These are phyloP conservation scores for Stachybotrys echinatus DNA, from an alignment of 2,329 filamentous ascomycete species.

Conservation along the genomic window DNA sequence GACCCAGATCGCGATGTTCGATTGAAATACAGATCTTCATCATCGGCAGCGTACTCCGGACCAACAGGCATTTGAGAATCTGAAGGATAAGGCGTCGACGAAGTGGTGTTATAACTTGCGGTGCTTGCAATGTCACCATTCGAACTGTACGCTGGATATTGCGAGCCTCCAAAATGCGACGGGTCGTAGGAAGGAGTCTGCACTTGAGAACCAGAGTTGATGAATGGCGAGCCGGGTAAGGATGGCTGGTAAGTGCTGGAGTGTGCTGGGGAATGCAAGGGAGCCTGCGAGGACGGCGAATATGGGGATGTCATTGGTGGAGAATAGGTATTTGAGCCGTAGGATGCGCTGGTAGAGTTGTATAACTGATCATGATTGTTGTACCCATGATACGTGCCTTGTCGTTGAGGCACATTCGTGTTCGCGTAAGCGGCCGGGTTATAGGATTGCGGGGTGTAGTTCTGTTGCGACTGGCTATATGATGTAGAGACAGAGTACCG, in stretches of 20 bases:
- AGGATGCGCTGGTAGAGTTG: slow-evolving; percentile 27
- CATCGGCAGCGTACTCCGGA: slow-evolving; percentile 41
- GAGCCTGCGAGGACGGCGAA: slow-evolving; percentile 7
- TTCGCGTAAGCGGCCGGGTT: slow-evolving; percentile 56
- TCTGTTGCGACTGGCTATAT: slow-evolving; percentile 9
- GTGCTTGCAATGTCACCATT: slow-evolving; percentile 33
- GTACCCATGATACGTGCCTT: slow-evolving; percentile 45
- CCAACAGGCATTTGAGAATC: slow-evolving; percentile 48
- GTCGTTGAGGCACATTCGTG: slow-evolving; percentile 42
- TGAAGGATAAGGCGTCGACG: slow-evolving; percentile 46
- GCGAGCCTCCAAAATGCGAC: slow-evolving; percentile 19
- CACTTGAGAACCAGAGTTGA: slow-evolving; percentile 16
- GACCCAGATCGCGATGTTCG: slow-evolving; percentile 44
- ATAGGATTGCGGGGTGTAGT: slow-evolving; percentile 49
- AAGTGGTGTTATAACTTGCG: slow-evolving; percentile 24
- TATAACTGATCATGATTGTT: slow-evolving; percentile 37
- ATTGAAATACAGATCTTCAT: slow-evolving; percentile 39
- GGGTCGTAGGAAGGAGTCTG: slow-evolving; percentile 30
- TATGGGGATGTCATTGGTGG: slow-evolving; percentile 8
- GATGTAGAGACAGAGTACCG: slow-evolving; percentile 21
- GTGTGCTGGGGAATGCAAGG: slow-evolving; percentile 19
- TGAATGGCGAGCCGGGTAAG: slow-evolving; percentile 29
- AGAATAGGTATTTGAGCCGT: slow-evolving; percentile 24
- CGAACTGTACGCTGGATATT: slow-evolving; percentile 29
- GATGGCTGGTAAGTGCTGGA: slow-evolving; percentile 35